Evolutionary conservation across 2,329 filamentous ascomycete genomes (phyloP).

Genomic region (Helotiales sp.): DNA sequence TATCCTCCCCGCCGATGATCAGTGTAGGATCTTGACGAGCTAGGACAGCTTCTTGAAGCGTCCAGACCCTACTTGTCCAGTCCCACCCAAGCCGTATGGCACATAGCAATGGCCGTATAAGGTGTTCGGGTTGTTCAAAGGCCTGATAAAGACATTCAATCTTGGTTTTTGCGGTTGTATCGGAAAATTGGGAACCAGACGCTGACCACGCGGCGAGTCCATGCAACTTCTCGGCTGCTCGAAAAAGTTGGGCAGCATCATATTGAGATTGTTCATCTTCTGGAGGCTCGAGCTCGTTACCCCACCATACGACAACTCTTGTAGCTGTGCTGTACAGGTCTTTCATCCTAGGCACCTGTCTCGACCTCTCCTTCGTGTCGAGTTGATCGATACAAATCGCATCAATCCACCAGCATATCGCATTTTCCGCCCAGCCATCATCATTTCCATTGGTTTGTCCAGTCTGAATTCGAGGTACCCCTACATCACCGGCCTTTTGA

Average conservation of each 20-base stretch:
- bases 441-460: not conserved
- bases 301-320: not conserved
- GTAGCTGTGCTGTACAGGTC: not conserved
- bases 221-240: not conserved
- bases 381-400: not conserved
- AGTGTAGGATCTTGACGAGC: not conserved
- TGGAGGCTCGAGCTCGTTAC: not conserved
- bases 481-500: not conserved
- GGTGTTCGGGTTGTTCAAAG: not conserved
- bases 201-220: not conserved
- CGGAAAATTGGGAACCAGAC: not conserved
- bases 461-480: not conserved
- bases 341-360: not conserved
- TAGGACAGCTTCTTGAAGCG: not conserved
- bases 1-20: not conserved
- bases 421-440: not conserved
- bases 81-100: not conserved
- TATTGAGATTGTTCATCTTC: not conserved
- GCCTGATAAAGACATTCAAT: not conserved
- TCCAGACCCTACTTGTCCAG: not conserved
- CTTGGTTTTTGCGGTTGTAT: not conserved
- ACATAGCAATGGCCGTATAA: not conserved
- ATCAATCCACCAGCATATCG: not conserved
- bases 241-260: not conserved
- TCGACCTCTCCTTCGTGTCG: not conserved